Percentiles rank a stretch among this genome's conserved stretches.
Evolutionary conservation across 257 asterid genomes (phyloP).

Genomic region (Voacanga thouarsii): DNA sequence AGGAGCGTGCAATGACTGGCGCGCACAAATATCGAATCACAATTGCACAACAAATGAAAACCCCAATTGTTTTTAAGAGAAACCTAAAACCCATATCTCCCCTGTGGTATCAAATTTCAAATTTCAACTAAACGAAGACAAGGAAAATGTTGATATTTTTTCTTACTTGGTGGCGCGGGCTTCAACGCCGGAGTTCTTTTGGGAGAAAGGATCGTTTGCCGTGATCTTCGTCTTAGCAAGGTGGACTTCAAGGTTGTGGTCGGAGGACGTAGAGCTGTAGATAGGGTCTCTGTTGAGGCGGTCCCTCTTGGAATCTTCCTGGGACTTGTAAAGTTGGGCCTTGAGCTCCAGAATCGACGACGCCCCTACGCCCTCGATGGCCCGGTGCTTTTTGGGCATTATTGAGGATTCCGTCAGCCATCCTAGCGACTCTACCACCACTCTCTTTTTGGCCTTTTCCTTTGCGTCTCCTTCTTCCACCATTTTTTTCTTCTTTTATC

Average conservation of each 20-base stretch:
- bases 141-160: too few species aligned
- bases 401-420: conserved; percentile 97
- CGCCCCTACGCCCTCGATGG: conserved; percentile 89
- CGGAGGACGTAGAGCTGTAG: conserved; percentile 43
- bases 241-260: conserved; percentile 63
- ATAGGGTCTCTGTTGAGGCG: conserved; percentile 66
- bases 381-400: conserved; percentile 90
- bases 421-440: conserved; percentile 78
- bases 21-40: not conserved
- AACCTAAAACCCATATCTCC: not conserved
- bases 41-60: not conserved
- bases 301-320: conserved; percentile 70
- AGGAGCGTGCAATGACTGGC: not conserved
- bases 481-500: conserved; percentile 5
- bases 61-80: not conserved
- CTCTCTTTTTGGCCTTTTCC: conserved; percentile 50
- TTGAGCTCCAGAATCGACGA: conserved; percentile 92
- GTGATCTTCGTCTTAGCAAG: conserved; percentile 73
- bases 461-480: conserved; percentile 34
- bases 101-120: not conserved
- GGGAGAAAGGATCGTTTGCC: conserved; percentile 50
- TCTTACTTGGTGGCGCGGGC: conserved; percentile 76
- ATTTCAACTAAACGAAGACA: not conserved
- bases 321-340: conserved; percentile 89
- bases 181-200: conserved; percentile 74